Evolutionary conservation across 2,329 filamentous ascomycete genomes (phyloP), one percentile per base, ranked within the genome.

Genomic region (Rutstroemia sp.): DNA sequence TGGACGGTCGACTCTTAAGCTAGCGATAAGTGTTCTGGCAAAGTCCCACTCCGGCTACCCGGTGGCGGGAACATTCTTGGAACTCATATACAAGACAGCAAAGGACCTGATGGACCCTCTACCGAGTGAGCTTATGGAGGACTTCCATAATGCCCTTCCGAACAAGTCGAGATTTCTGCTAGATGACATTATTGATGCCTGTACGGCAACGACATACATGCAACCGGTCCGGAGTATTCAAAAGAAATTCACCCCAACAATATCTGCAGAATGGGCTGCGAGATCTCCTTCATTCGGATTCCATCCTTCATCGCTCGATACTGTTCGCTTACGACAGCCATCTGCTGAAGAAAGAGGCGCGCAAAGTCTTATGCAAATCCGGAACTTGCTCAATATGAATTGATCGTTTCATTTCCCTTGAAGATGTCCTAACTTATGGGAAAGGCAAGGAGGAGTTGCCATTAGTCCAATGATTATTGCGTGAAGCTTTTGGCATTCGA

Each of bases 101-200:
- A 60, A 49, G 16, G 63, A 67, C 23, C 64, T 59, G 37, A 55
- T 59, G 3, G 58, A 69, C 42, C 59, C 49, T 18, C 52, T 70
- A 2, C 62, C 67, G 18, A 41, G 27, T 6, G 62, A 63, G 45
- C 12, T 67, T 16, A 51, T 52, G 9, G 57, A 63, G 5, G 47
- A 61, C 19, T 57, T 53, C 9, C 34, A 16, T 18, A 19, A 12
- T 12, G 30, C n/a, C 25, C n/a, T 12, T 53, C 48, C 45, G 25
- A 23, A 27, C 14, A 23, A 16, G 9, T 19, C 44, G 57, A 7
- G 34, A 47, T 9, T 65, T 54, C 57, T 56, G 5, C 60, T 67
- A 14, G 67, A 70, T 52, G 68, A 71, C 51, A 47, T 71, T 14
- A 59, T 71, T 18, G 64, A 69, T 48, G 69, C 67, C 16, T 71